These are phyloP conservation scores for Cinnamomum micranthum DNA, from an alignment of 164 flowering plant genomes.

Conservation along the genomic window DNA sequence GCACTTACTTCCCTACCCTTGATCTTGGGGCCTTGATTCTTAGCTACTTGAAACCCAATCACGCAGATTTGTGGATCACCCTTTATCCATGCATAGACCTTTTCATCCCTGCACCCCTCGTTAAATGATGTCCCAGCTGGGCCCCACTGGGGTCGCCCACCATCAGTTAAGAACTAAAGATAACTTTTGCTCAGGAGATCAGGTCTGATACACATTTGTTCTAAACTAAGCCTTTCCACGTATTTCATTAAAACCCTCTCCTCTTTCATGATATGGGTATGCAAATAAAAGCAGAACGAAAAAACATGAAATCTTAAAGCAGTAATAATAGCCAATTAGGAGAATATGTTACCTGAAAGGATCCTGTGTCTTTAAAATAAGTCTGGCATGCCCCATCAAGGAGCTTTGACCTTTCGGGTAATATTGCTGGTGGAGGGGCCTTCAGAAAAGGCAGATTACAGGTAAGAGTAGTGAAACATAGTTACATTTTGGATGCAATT, in stretches of 20 bases:
- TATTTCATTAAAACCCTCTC: neutral
- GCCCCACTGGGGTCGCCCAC: no score
- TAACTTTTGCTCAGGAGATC: no score
- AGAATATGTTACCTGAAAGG: slow-evolving; percentile 30
- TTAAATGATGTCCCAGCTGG: no score
- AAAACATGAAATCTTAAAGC: neutral
- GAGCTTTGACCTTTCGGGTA: slow-evolving; percentile 44
- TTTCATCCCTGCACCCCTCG: no score
- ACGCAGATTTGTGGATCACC: no score
- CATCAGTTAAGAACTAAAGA: no score
- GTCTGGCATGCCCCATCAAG: slow-evolving; percentile 46
- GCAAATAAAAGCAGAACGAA: neutral
- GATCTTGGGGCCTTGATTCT: no score
- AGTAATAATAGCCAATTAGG: no score
- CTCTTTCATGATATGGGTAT: neutral
- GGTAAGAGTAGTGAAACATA: neutral
- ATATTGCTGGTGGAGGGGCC: slow-evolving; percentile 35
- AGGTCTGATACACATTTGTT: neutral
- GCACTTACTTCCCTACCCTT: no score
- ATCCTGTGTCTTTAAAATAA: slow-evolving; percentile 30
- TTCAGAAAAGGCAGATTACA: slow-evolving; percentile 10
- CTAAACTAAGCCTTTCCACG: neutral
- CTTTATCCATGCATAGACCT: no score
- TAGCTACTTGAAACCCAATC: no score
- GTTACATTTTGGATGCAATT: neutral